Conservation (phyloP, 129 eudicot genomes). For the Tagetes patula region DNA sequence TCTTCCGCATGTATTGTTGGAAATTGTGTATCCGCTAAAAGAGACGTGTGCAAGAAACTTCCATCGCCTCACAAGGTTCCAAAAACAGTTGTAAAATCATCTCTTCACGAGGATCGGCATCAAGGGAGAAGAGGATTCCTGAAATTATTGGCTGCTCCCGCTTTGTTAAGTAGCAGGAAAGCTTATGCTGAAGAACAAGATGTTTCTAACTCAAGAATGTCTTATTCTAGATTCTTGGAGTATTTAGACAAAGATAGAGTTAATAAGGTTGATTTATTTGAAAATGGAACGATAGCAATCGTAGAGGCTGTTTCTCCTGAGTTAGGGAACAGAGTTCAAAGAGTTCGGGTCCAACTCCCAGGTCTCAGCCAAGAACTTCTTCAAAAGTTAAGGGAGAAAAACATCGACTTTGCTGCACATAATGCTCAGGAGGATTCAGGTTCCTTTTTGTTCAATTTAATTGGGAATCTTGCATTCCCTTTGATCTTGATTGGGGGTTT, state of each 20-base stretch:
- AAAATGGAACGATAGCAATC: conserved; percentile 92
- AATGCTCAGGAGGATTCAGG: conserved; percentile 99
- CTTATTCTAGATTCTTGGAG: conserved; percentile 91
- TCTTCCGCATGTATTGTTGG: conserved; percentile 81
- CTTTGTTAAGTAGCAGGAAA: conserved; percentile 55
- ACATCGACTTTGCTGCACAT: conserved; percentile 96
- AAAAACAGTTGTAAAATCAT: conserved; percentile 52
- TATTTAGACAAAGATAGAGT: conserved; percentile 92
- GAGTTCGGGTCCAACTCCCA: conserved; percentile 97
- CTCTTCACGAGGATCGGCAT: conserved; percentile 49
- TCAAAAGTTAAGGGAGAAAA: conserved; percentile 90
- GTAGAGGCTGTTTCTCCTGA: conserved; percentile 97
- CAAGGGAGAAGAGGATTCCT: conserved; percentile 82
- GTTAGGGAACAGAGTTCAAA: conserved; percentile 86
- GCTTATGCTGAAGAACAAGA: conserved; percentile 90
- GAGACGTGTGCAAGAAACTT: conserved; percentile 39
- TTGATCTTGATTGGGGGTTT: conserved; percentile 90
- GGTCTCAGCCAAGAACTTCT: conserved; percentile 97
- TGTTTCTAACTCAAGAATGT: conserved; percentile 98
- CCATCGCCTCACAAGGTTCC: conserved; percentile 45
- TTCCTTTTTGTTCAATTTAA: conserved; percentile 71
- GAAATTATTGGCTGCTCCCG: conserved; percentile 60
- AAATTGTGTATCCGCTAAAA: conserved; percentile 56
- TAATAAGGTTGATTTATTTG: conserved; percentile 78
- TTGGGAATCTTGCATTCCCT: conserved; percentile 91